Evolutionary conservation across 441 rosid species (phyloP).

Genomic region (Bocquillonia castaneifolia): DNA sequence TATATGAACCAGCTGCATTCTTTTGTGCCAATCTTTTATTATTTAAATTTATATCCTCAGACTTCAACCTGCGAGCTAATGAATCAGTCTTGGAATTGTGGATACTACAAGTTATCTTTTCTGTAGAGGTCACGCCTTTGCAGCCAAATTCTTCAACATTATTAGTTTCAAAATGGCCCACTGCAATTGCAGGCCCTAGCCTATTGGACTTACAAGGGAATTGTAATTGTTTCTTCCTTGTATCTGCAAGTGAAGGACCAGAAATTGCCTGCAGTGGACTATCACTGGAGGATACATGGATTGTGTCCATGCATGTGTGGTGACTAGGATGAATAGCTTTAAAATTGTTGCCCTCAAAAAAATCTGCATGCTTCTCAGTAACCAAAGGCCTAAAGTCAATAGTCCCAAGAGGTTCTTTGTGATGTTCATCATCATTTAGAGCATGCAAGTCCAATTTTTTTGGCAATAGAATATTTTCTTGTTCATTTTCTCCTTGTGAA

Average conservation of each 20-base stretch:
- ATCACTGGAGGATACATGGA: conserved; percentile 13
- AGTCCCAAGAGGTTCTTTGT: conserved; percentile 14
- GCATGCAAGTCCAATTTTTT: conserved; percentile 32
- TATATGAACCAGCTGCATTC: conserved; percentile 23
- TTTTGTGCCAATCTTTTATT: conserved; percentile 31
- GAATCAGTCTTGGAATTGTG: conserved; percentile 21
- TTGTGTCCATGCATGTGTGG: neutral
- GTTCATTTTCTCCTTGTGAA: conserved; percentile 28
- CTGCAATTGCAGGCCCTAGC: conserved; percentile 35
- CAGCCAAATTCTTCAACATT: conserved; percentile 26
- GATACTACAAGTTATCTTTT: conserved; percentile 30
- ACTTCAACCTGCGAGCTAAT: conserved; percentile 18
- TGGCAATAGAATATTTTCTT: conserved; percentile 20
- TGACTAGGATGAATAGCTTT: conserved; percentile 13
- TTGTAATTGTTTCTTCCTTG: conserved; percentile 19
- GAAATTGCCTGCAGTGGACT: conserved; percentile 18
- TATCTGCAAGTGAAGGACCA: conserved; percentile 12
- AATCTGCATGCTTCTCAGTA: conserved; percentile 8
- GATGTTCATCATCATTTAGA: conserved; percentile 23
- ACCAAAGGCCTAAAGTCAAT: conserved; percentile 13
- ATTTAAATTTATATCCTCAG: conserved; percentile 25
- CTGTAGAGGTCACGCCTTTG: conserved; percentile 19
- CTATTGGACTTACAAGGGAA: conserved; percentile 18
- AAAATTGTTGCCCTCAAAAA: conserved; percentile 10
- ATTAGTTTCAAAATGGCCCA: conserved; percentile 28